phyloP scores from a whole-genome alignment of 2,329 filamentous ascomycete species.

The Rhinocladiella mackenziei region DNA sequence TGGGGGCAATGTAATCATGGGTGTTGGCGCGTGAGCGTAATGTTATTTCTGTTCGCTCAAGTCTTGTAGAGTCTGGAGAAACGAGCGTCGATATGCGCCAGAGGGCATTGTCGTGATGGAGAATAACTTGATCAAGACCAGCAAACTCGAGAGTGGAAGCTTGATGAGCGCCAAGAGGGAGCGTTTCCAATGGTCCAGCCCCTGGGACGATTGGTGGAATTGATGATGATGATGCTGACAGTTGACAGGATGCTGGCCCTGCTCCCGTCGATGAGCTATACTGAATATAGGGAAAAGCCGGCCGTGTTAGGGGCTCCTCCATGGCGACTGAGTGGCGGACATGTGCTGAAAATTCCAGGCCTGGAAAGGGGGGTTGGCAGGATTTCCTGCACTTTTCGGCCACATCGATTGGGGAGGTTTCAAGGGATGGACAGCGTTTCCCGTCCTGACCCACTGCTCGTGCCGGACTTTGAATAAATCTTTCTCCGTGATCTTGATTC shows the following conservation, averaged over 20 bases:
- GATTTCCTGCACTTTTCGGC: constrained; percentile 4
- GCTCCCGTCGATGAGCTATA: constrained; percentile 15
- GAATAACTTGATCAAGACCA: constrained; percentile 40
- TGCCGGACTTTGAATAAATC: constrained; percentile 2
- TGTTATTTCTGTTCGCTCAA: constrained; percentile 11
- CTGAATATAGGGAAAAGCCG: constrained; percentile 14
- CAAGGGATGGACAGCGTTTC: constrained; percentile 16
- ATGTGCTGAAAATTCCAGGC: constrained; percentile 13
- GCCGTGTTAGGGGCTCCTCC: constrained; percentile 18
- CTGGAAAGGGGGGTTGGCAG: constrained; percentile 18
- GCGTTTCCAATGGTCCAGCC: constrained; percentile 17
- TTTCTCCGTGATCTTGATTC: constrained; percentile 3
- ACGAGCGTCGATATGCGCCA: constrained; percentile 22
- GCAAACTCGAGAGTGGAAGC: constrained; percentile 16
- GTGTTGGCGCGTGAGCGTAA: constrained; percentile 5
- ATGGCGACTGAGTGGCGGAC: constrained; percentile 18
- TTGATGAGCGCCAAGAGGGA: constrained; percentile 22
- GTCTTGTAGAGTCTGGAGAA: constrained; percentile 10
- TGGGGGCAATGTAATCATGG: constrained; percentile 4
- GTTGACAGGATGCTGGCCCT: constrained; percentile 19
- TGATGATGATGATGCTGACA: constrained; percentile 13
- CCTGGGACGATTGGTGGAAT: constrained; percentile 21
- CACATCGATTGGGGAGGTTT: constrained; percentile 26
- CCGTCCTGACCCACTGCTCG: constrained; percentile 16
- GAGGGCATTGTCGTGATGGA: constrained; percentile 32